These are phyloP conservation scores for Tilletia horrida DNA, from an alignment of 1,284 basidiomycete species.

Conservation along the genomic window DNA sequence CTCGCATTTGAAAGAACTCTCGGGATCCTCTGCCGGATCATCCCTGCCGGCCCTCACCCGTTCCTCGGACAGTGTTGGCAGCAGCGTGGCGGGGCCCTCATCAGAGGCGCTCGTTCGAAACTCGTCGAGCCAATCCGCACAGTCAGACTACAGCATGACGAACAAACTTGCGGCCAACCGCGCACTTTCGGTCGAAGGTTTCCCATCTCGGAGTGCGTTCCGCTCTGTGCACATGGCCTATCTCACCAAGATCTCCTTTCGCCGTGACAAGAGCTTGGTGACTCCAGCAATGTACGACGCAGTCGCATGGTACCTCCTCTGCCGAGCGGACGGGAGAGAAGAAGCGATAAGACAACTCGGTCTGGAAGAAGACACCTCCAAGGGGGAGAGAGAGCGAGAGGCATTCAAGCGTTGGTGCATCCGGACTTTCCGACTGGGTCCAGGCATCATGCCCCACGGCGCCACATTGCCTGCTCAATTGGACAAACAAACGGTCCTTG, in stretches of 20 bases:
- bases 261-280: constrained; percentile 19
- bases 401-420: constrained; percentile 16
- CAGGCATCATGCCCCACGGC: not conserved
- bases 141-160: constrained; percentile 17
- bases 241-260: constrained; percentile 17
- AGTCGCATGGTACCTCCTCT: constrained; percentile 18
- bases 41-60: constrained; percentile 3
- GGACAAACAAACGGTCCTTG: constrained; percentile 16
- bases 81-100: not conserved
- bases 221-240: constrained; percentile 16
- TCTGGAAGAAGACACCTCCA: constrained; percentile 10
- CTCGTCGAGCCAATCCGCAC: constrained; percentile 8
- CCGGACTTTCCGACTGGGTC: constrained; percentile 8
- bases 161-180: constrained; percentile 14
- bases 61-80: constrained; percentile 12
- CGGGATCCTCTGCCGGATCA: not conserved
- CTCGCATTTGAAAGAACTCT: constrained; percentile 7
- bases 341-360: constrained; percentile 14
- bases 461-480: not conserved
- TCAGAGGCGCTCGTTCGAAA: constrained; percentile 11
- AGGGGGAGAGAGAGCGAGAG: constrained; percentile 18
- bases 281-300: constrained; percentile 22
- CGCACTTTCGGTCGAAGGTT: constrained; percentile 15
- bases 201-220: constrained; percentile 14
- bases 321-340: constrained; percentile 8